A percentile compares a stretch with the other conserved stretches of the same genome.
Evolutionary conservation across 2,329 filamentous ascomycete genomes (phyloP).

Genomic region (Neofusicoccum kwambonambiense): DNA sequence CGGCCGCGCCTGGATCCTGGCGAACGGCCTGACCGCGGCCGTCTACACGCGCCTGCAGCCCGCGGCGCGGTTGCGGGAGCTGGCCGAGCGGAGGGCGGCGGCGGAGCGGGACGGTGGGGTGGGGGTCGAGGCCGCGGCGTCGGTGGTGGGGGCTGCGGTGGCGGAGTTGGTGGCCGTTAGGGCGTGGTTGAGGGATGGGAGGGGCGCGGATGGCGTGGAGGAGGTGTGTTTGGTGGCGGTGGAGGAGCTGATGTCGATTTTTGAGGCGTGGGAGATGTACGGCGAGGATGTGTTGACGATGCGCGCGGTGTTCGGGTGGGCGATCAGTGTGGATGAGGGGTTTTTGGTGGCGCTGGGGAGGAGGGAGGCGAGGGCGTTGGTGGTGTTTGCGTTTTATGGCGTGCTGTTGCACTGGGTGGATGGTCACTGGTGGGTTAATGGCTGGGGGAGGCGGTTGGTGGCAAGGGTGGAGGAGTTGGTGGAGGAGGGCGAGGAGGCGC

Average conservation of each 20-base stretch:
- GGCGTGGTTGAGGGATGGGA: not conserved
- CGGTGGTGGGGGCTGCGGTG: not conserved
- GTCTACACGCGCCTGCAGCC: too few relatives aligned
- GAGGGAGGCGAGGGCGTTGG: not conserved
- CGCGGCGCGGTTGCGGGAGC: conserved; percentile 23
- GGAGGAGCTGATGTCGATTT: not conserved
- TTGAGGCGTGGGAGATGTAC: not conserved
- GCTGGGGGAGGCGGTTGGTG: conserved; percentile 16
- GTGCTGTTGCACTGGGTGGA: conserved; percentile 12
- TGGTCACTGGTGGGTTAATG: conserved; percentile 9
- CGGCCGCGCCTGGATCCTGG: too few relatives aligned
- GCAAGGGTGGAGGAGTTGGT: conserved; percentile 1
- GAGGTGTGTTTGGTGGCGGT: not conserved
- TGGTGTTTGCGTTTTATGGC: conserved; percentile 12
- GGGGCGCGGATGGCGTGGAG: not conserved
- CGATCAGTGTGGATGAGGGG: not conserved
- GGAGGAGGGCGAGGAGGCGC: not conserved
- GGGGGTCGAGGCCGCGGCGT: not conserved
- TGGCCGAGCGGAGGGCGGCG: conserved; percentile 24
- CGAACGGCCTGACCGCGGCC: too few relatives aligned
- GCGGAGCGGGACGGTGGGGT: not conserved
- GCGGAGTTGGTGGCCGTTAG: not conserved
- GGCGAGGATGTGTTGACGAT: not conserved
- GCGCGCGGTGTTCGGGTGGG: not conserved
- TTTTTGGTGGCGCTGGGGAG: not conserved